phyloP scores from a whole-genome alignment of 1,284 basidiomycete genomes.

The Pisolithus thermaeus region DNA sequence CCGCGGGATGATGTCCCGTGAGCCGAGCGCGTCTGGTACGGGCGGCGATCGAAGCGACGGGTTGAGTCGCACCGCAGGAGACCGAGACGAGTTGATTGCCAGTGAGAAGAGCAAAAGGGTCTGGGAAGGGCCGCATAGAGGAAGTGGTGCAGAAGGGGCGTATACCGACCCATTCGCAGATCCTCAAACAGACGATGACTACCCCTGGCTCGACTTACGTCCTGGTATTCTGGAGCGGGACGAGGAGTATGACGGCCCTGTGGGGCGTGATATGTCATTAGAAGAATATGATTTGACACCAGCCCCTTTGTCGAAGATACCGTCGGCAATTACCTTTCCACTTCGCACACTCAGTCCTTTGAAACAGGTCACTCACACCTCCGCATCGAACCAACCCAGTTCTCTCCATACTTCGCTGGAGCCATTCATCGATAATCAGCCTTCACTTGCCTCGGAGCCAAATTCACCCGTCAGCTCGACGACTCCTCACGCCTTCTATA shows the following conservation, averaged over 20 bases:
- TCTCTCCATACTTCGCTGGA: conserved; percentile 23
- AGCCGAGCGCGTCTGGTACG: conserved; percentile 31
- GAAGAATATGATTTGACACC: conserved; percentile 23
- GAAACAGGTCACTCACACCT: conserved; percentile 20
- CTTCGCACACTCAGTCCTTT: conserved; percentile 25
- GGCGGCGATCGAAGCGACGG: conserved; percentile 31
- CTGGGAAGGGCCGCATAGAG: conserved; percentile 1
- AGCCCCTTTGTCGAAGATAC: conserved; percentile 21
- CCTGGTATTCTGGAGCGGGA: conserved; percentile 15
- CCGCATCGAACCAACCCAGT: conserved; percentile 19
- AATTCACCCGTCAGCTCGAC: conserved; percentile 6
- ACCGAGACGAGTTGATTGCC: conserved; percentile 17
- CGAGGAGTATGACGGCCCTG: conserved; percentile 23
- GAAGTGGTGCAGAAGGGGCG: conserved; percentile 16
- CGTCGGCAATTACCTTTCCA: conserved; percentile 22
- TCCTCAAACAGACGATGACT: conserved; percentile 16
- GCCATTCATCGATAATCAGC: conserved; percentile 16
- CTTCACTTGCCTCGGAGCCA: conserved; percentile 16
- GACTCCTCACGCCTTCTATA: conserved; percentile 11
- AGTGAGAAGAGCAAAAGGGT: conserved; percentile 12
- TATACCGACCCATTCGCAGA: conserved; percentile 27
- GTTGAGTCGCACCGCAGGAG: conserved; percentile 14
- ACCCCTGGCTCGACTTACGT: conserved; percentile 12
- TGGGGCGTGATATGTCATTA: conserved; percentile 32
- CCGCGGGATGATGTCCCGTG: conserved; percentile 28